Evolutionary conservation across 73 alveolate genomes (phyloP).

Genomic region (Paramecium caudatum): DNA sequence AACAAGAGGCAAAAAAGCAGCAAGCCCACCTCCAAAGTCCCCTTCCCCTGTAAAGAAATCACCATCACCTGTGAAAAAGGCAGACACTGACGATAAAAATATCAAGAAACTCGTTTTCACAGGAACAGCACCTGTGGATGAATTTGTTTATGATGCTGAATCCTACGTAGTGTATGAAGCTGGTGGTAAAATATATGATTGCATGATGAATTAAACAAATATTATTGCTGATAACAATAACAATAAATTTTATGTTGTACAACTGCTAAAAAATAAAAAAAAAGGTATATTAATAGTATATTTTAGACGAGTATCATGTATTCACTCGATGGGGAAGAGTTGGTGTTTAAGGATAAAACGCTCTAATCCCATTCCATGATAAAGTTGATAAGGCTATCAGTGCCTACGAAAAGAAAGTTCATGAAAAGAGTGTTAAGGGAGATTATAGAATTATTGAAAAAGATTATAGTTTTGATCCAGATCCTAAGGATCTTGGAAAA

Average conservation of each 20-base stretch:
- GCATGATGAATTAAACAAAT: slow-evolving; percentile 71
- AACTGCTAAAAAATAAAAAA: slow-evolving; percentile 37
- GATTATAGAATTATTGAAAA: slow-evolving; percentile 71
- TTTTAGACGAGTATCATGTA: slow-evolving; percentile 44
- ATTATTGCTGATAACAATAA: slow-evolving; percentile 57
- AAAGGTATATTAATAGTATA: neutral
- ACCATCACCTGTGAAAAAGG: slow-evolving; percentile 20
- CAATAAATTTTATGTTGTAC: slow-evolving; percentile 71
- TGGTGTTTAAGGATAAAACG: slow-evolving; percentile 67
- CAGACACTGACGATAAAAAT: neutral
- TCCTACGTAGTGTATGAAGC: slow-evolving; percentile 38
- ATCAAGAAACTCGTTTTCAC: neutral
- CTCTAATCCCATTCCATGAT: neutral
- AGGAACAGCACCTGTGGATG: slow-evolving; percentile 75
- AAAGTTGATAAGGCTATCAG: slow-evolving; percentile 27
- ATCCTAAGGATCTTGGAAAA: neutral
- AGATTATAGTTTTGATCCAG: slow-evolving; percentile 67
- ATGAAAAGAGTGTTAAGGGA: slow-evolving; percentile 61
- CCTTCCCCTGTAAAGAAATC: slow-evolving; percentile 33
- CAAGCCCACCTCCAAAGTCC: neutral
- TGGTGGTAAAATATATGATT: slow-evolving; percentile 51
- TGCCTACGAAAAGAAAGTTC: slow-evolving; percentile 43
- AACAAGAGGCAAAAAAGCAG: slow-evolving; percentile 19
- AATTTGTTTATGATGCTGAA: slow-evolving; percentile 34
- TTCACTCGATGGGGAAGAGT: slow-evolving; percentile 77